These are phyloP conservation scores for Capillidium heterosporum DNA, from an alignment of 371 early-diverging fungal genomes.

Conservation along the genomic window DNA sequence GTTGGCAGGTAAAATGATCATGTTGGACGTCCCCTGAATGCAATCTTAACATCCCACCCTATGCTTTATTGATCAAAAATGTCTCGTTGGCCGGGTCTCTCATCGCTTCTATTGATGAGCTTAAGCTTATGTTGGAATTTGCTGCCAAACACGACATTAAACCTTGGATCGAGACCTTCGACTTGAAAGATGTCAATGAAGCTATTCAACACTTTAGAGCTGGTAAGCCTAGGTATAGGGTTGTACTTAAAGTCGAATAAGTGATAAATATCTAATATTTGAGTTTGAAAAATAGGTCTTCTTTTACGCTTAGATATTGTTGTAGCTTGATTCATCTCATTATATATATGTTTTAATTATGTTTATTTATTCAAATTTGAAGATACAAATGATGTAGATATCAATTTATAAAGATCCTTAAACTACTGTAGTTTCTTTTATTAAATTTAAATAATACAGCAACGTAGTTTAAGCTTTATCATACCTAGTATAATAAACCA, in stretches of 20 bases:
- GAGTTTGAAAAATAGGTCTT: too few relatives aligned
- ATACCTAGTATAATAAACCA: too few relatives aligned
- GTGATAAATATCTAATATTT: too few relatives aligned
- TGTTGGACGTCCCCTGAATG: constrained; percentile 48
- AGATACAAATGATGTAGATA: too few relatives aligned
- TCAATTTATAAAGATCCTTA: too few relatives aligned
- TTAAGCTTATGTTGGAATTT: constrained; percentile 50
- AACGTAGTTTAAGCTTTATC: too few relatives aligned
- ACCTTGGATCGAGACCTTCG: constrained; percentile 41
- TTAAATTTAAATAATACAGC: too few relatives aligned
- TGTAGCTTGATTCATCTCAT: too few relatives aligned
- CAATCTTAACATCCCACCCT: constrained; percentile 20
- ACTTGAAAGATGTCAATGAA: constrained; percentile 38
- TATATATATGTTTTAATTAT: too few relatives aligned
- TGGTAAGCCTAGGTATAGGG: not conserved
- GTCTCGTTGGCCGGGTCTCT: constrained; percentile 40
- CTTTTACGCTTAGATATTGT: too few relatives aligned
- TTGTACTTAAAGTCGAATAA: not conserved
- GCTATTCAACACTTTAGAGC: not conserved
- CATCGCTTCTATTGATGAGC: constrained; percentile 36
- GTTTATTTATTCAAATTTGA: too few relatives aligned
- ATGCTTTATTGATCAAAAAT: constrained; percentile 21
- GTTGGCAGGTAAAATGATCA: constrained; percentile 26
- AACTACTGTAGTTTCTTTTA: too few relatives aligned
- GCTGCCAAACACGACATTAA: constrained; percentile 41